These are phyloP conservation scores for Starmerella asiatica DNA, from an alignment of 805 yeast genomes.

Conservation along the genomic window DNA sequence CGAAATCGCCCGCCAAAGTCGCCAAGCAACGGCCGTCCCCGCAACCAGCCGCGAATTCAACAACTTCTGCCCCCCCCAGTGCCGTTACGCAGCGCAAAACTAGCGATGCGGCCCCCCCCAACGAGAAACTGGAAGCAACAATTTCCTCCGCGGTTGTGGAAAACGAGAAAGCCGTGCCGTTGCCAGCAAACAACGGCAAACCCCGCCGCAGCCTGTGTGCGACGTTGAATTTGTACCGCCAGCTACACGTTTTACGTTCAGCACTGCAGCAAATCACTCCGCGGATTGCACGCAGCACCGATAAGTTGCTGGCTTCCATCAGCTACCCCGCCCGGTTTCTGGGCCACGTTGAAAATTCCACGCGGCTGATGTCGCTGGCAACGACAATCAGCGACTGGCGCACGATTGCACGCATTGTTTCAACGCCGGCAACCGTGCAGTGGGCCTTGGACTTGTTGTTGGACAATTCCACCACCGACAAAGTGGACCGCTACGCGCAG, in stretches of 20 bases:
- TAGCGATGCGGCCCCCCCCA: too few species aligned
- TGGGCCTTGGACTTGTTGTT: conserved; percentile 28
- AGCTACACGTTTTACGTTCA: conserved; percentile 9
- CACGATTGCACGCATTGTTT: conserved; percentile 29
- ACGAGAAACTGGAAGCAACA: too few species aligned
- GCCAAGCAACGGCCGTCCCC: too few species aligned
- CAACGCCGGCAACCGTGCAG: conserved; percentile 26
- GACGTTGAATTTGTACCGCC: too few species aligned
- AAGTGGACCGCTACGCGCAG: conserved; percentile 23
- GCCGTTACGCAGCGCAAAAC: too few species aligned
- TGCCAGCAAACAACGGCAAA: too few species aligned
- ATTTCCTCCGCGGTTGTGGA: too few species aligned
- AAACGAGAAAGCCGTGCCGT: too few species aligned
- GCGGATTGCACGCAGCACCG: conserved; percentile 13
- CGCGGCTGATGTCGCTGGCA: conserved; percentile 11
- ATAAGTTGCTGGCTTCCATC: conserved; percentile 21
- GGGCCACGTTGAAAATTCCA: conserved; percentile 1
- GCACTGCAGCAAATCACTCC: conserved; percentile 9
- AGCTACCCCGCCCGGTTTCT: conserved; percentile 24
- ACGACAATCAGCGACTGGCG: conserved; percentile 22
- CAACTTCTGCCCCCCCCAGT: too few species aligned
- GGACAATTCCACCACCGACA: conserved; percentile 24
- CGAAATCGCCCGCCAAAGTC: too few species aligned
- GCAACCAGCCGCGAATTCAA: too few species aligned
- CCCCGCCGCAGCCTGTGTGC: too few species aligned